Evolutionary conservation across 2,329 filamentous ascomycete species (phyloP).

Genomic region (Stemphylium lycopersici): DNA sequence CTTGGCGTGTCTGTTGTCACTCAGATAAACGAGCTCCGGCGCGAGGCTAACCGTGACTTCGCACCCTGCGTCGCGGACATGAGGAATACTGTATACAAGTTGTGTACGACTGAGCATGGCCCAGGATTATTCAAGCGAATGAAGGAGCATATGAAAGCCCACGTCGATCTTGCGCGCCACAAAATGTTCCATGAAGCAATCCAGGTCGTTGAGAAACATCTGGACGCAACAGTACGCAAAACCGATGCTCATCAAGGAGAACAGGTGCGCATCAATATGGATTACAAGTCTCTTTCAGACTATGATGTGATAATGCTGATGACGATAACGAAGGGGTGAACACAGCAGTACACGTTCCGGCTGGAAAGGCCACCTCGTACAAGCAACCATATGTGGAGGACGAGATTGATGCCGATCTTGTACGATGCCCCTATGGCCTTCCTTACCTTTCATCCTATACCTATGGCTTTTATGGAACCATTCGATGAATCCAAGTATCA

Average conservation of each 20-base stretch:
- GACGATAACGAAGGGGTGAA: not conserved
- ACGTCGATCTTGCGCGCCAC: constrained; percentile 51
- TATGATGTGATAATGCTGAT: no score
- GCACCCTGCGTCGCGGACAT: constrained; percentile 54
- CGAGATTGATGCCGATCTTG: not conserved
- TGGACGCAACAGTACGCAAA: constrained; percentile 29
- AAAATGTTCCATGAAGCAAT: constrained; percentile 60
- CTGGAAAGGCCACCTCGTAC: not conserved
- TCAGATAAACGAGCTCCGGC: constrained; percentile 55
- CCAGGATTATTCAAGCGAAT: constrained; percentile 58
- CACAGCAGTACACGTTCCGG: no score
- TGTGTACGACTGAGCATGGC: constrained; percentile 55
- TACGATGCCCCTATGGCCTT: not conserved
- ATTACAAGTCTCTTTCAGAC: not conserved
- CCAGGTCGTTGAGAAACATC: constrained; percentile 48
- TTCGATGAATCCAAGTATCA: not conserved
- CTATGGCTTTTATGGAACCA: not conserved
- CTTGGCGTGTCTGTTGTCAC: constrained; percentile 42
- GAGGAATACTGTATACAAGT: constrained; percentile 57
- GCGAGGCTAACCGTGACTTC: constrained; percentile 62
- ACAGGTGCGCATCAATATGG: not conserved
- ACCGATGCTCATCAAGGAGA: not conserved
- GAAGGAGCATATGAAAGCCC: constrained; percentile 56
- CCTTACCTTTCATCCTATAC: not conserved
- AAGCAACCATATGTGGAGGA: constrained; percentile 1